phyloP scores from a whole-genome alignment of 31 red algal species.

The Asparagopsis taxiformis region DNA sequence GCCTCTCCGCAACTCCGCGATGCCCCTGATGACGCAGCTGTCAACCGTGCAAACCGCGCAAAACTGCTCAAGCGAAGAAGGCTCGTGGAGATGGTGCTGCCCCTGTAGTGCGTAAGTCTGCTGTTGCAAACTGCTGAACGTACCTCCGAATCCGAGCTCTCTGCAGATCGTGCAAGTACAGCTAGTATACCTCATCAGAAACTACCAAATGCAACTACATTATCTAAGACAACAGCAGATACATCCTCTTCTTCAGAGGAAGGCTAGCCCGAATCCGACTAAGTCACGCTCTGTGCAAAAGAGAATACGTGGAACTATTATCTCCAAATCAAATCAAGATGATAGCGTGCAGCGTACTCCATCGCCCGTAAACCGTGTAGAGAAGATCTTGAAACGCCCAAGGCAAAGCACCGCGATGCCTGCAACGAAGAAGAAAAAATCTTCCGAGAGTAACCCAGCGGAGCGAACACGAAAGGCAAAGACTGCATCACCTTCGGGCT shows the following conservation, averaged over 20 bases:
- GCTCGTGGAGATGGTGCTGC: neutral
- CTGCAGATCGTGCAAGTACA: neutral
- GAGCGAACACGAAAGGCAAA: neutral
- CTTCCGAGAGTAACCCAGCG: neutral
- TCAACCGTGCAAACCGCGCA: constrained; percentile 3
- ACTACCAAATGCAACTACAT: neutral
- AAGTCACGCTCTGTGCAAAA: neutral
- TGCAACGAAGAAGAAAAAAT: neutral
- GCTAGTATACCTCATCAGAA: neutral
- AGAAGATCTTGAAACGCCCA: neutral
- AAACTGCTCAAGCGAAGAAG: constrained; percentile 2
- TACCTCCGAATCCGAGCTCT: neutral
- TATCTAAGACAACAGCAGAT: neutral
- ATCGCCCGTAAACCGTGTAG: neutral
- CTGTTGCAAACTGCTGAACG: neutral
- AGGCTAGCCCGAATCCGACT: neutral
- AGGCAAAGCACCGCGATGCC: neutral
- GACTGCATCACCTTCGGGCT: neutral
- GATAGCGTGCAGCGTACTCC: too few relatives aligned
- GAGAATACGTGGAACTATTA: neutral
- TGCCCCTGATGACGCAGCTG: neutral
- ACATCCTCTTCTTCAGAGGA: neutral
- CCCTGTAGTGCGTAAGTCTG: neutral
- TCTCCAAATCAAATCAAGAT: neutral
- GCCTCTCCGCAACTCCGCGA: neutral